Conservation (phyloP, 768 basidiomycete species). For the Tricholoma hemisulphureum region DNA sequence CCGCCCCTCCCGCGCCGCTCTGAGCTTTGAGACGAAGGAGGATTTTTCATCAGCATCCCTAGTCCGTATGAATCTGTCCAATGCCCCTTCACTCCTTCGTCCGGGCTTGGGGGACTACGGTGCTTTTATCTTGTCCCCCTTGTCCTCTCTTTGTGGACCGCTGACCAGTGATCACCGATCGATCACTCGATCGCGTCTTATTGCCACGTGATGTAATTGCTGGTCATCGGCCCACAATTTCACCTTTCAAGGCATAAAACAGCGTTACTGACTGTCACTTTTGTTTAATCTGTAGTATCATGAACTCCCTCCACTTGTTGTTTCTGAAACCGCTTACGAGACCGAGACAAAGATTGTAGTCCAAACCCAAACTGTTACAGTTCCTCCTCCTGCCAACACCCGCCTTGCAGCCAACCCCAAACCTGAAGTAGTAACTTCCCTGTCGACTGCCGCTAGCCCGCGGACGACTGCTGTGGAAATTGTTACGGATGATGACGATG, state of each 20-base stretch:
- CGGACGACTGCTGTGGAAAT: constrained; percentile 74
- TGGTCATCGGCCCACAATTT: constrained; percentile 35
- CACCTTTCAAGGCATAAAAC: constrained; percentile 15
- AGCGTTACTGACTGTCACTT: constrained; percentile 32
- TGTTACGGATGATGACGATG: constrained; percentile 57
- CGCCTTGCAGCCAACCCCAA: constrained; percentile 72
- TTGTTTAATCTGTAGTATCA: constrained; percentile 35
- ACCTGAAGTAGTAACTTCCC: constrained; percentile 60
- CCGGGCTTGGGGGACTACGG: constrained; percentile 89
- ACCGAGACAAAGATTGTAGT: constrained; percentile 65
- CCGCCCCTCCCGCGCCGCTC: constrained; percentile 82
- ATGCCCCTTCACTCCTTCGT: constrained; percentile 69
- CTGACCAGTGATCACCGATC: constrained; percentile 36
- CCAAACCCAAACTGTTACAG: constrained; percentile 63
- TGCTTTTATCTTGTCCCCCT: constrained; percentile 74
- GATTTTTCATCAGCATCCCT: constrained; percentile 51
- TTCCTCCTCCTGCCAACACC: constrained; percentile 77
- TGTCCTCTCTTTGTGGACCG: constrained; percentile 45
- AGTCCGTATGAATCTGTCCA: constrained; percentile 68
- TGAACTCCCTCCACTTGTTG: constrained; percentile 47
- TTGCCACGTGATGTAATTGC: constrained; percentile 39
- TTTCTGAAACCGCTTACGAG: constrained; percentile 49
- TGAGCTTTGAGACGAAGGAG: constrained; percentile 96
- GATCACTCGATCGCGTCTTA: constrained; percentile 31
- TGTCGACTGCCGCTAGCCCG: constrained; percentile 60